Evolutionary conservation across 2,329 filamentous ascomycete genomes (phyloP).

Genomic region (Dactylellina parvicollis): DNA sequence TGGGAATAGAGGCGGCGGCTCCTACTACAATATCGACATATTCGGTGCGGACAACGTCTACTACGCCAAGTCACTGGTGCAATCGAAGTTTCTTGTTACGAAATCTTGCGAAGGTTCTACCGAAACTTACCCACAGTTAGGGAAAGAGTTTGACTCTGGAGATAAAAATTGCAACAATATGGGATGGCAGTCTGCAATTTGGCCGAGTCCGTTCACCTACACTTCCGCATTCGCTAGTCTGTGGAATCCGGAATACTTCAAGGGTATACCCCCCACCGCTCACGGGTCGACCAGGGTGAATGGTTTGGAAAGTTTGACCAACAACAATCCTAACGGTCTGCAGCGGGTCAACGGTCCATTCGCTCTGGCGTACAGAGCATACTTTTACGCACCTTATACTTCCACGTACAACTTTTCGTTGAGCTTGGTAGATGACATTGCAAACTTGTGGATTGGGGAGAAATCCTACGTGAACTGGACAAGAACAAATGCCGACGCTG

Average conservation of each 20-base stretch:
- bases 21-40: slow-evolving; percentile 1
- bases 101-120: not conserved
- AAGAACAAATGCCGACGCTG: not conserved
- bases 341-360: not conserved
- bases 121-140: not conserved
- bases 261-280: not conserved
- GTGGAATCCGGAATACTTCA: slow-evolving; percentile 4
- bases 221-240: not conserved
- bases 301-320: not conserved
- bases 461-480: not conserved
- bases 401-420: not conserved
- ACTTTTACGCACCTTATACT: not conserved
- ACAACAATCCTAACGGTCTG: not conserved
- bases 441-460: not conserved
- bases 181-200: not conserved
- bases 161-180: slow-evolving; percentile 3
- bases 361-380: not conserved
- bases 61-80: not conserved
- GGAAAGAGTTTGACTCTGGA: not conserved
- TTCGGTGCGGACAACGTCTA: not conserved
- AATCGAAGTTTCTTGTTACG: not conserved
- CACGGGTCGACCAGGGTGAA: not conserved
- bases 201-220: not conserved
- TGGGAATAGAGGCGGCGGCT: not conserved
- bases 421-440: not conserved